Conservation (phyloP, 2,329 filamentous ascomycete species). For the Penicillium verrucosum region DNA sequence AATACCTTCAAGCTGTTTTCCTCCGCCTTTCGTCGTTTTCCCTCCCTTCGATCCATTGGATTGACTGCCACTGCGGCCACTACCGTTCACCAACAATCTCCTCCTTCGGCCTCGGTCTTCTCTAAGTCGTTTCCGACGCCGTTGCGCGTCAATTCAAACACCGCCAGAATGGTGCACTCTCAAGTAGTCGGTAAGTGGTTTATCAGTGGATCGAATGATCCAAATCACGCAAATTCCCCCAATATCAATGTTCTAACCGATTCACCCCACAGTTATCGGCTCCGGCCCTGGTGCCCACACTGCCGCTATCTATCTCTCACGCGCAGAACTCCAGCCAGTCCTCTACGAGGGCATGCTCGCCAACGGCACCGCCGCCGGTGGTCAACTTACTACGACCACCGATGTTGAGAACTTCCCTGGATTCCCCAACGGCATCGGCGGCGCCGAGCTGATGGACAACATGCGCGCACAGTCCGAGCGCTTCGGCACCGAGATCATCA, state of each 20-base stretch:
- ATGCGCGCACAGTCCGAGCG: conserved; percentile 89
- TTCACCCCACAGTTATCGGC: conserved; percentile 62
- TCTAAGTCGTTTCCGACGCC: conserved; percentile 37
- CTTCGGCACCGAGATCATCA: conserved; percentile 90
- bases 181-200: conserved; percentile 76
- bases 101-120: conserved; percentile 38
- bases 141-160: conserved; percentile 40
- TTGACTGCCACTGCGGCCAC: conserved; percentile 71
- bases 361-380: conserved; percentile 91
- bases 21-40: conserved; percentile 68
- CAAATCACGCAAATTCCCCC: background rate
- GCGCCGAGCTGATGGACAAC: conserved; percentile 85
- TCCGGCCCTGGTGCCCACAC: conserved; percentile 97
- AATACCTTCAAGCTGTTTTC: conserved; percentile 85
- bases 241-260: conserved; percentile 15
- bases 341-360: conserved; percentile 98
- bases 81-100: conserved; percentile 60
- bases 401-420: conserved; percentile 98
- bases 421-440: conserved; percentile 85
- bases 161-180: conserved; percentile 72
- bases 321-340: conserved; percentile 90
- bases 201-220: conserved; percentile 12
- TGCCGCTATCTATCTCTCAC: conserved; percentile 90
- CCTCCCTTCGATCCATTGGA: conserved; percentile 65
- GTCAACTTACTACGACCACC: conserved; percentile 96